Evolutionary conservation across 768 basidiomycete genomes (phyloP).

Genomic region (Leccinum subgranulosum): DNA sequence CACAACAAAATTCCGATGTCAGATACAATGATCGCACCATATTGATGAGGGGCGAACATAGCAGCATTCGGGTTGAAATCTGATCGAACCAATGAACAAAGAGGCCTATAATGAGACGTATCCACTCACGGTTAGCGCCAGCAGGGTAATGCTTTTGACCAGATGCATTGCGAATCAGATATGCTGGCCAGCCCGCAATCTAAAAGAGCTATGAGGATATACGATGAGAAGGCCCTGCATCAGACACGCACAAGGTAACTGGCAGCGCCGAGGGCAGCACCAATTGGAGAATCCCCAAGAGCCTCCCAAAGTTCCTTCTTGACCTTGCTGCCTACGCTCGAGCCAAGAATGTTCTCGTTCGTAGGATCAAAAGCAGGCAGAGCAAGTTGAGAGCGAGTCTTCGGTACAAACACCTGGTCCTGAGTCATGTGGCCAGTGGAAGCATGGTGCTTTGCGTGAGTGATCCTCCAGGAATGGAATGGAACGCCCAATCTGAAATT

Average conservation of each 20-base stretch:
- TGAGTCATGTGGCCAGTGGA: conserved; percentile 90
- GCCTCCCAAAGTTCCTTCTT: conserved; percentile 80
- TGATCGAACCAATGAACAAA: conserved; percentile 17
- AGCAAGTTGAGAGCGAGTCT: conserved; percentile 73
- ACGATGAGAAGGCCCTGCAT: background rate
- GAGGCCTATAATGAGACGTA: background rate
- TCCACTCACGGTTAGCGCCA: conserved; percentile 70
- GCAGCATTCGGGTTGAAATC: conserved; percentile 76
- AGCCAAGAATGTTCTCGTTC: conserved; percentile 63
- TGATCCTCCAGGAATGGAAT: conserved; percentile 95
- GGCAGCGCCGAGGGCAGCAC: conserved; percentile 49
- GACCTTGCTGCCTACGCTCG: conserved; percentile 62
- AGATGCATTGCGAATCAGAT: conserved; percentile 78
- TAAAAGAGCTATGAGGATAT: conserved; percentile 24
- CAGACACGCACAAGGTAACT: conserved; percentile 54
- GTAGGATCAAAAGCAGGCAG: conserved; percentile 64
- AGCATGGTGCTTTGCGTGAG: conserved; percentile 94
- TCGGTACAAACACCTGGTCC: conserved; percentile 94
- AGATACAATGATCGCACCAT: conserved; percentile 71
- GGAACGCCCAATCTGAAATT: conserved; percentile 80
- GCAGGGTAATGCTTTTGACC: conserved; percentile 80
- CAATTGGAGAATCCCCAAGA: conserved; percentile 87
- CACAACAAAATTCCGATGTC: conserved; percentile 79
- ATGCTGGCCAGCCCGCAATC: conserved; percentile 84
- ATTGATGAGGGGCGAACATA: conserved; percentile 86